Base-by-base conservation (phyloP, 176 grass and related monocot genomes). In the Aegilops tauschii region DNA sequence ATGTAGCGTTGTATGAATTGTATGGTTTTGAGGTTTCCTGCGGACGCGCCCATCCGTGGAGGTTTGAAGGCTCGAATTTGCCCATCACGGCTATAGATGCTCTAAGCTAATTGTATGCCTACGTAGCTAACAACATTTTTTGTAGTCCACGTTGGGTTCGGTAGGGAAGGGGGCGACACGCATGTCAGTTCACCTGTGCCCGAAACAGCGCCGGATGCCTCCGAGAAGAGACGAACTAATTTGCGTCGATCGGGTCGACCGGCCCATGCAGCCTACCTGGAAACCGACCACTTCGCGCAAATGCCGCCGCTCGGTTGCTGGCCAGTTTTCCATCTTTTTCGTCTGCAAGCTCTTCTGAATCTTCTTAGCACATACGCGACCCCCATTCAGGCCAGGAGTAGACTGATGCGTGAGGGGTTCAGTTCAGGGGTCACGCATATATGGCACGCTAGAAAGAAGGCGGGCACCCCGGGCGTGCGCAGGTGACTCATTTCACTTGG, bases 261-360 rank as follows among this genome's bases (percentile, higher is more conserved):
- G 9, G 47, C 47, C 47, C 13, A 50, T 16, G 47, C 47, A 50
- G 13, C 47, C 47, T 50, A 50, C 13, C 47, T 50, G 47, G 13
- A 21, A n/a, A n/a, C 9, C 17, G 16, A 16, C 3, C 32, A 47
- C 23, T 30, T 7, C 31, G 61, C 37, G 13, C 39, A 47, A 13
- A 66, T 79, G 84, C 81, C 10, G 17, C 77, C 37, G 68, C 69
- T 89, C 69, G 76, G 76, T 82, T 69, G 27, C 78, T 17, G 9
- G 52, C 20, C 32, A 18, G 39, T 30, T 20, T 8, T 18, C 32
- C 65, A 17, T 68, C 31, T 16, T 9, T 27, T 36, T 31, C 14
- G 1, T 16, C 21, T 37, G 16, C 67, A 0, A 1, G 1, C 29
- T 16, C 25, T 1, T 64, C 17, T 56, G 36, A 83, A 72, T 83